Percentiles rank a stretch among this genome's conserved stretches.
Conservation (phyloP, 2,329 filamentous ascomycete species). For the Allantophomopsis lycopodina region DNA sequence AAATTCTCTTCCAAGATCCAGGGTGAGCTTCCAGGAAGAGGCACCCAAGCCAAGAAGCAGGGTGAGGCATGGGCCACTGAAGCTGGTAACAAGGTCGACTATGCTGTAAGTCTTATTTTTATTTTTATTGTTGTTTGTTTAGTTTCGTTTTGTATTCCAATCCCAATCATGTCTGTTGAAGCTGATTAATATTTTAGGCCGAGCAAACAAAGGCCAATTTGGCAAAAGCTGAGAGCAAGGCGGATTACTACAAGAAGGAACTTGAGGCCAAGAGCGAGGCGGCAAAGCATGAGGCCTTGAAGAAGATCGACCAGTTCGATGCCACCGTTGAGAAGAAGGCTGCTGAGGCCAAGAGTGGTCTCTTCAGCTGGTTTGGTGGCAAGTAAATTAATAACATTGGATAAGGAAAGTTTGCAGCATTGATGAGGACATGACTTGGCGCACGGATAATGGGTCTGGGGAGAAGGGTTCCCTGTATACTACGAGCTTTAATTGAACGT, state of each 20-base stretch:
- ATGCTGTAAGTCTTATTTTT: constrained; percentile 40
- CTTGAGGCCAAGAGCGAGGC: too few relatives aligned
- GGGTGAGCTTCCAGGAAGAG: constrained; percentile 47
- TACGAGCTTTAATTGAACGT: too few relatives aligned
- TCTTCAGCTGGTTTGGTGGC: constrained; percentile 77
- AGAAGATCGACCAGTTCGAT: constrained; percentile 74
- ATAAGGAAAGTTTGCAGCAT: too few relatives aligned
- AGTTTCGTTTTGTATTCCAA: too few relatives aligned
- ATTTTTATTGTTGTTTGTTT: too few relatives aligned
- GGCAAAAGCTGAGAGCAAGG: constrained; percentile 43
- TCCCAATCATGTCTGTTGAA: constrained; percentile 1
- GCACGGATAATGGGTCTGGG: too few relatives aligned
- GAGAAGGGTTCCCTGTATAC: too few relatives aligned
- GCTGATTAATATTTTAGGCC: constrained; percentile 28
- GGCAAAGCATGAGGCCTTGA: constrained; percentile 46
- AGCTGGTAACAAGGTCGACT: constrained; percentile 54
- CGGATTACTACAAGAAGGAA: constrained; percentile 46
- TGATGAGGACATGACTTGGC: too few relatives aligned
- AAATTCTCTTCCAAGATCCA: constrained; percentile 53
- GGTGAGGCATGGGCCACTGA: constrained; percentile 46
- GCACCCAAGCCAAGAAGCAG: constrained; percentile 49
- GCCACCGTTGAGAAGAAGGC: constrained; percentile 67
- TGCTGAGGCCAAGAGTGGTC: constrained; percentile 67
- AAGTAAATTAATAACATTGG: constrained; percentile 22
- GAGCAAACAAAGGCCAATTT: constrained; percentile 50